phyloP scores from a whole-genome alignment of 768 basidiomycete species.

The Russula sp. region DNA sequence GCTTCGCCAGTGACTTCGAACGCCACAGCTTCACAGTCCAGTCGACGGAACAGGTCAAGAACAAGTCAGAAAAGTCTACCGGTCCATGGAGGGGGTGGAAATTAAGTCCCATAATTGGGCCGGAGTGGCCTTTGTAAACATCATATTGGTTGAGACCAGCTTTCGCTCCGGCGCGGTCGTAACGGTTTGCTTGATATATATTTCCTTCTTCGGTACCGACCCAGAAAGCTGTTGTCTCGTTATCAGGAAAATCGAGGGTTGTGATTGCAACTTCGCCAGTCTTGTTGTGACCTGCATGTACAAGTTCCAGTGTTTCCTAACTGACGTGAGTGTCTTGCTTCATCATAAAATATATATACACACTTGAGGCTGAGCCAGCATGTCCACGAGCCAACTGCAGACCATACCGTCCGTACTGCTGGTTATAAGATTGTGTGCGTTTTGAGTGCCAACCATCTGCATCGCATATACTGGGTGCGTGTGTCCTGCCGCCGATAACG shows the following conservation, averaged over 20 bases:
- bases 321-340: conserved; percentile 4
- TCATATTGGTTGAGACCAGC: conserved; percentile 93
- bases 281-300: conserved; percentile 90
- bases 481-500: conserved; percentile 92
- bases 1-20: conserved; percentile 71
- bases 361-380: conserved; percentile 97
- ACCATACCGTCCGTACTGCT: conserved; percentile 96
- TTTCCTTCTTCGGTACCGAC: conserved; percentile 98
- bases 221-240: conserved; percentile 96
- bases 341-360: conserved; percentile 10
- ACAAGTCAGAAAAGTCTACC: conserved; percentile 94
- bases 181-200: conserved; percentile 93
- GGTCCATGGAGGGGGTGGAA: conserved; percentile 92
- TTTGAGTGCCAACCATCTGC: conserved; percentile 98
- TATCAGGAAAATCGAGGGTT: conserved; percentile 88
- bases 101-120: conserved; percentile 90
- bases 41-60: conserved; percentile 89
- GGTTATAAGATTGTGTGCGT: conserved; percentile 95
- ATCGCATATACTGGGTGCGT: conserved; percentile 99
- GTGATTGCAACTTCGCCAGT: conserved; percentile 97
- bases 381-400: conserved; percentile 97
- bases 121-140: conserved; percentile 88
- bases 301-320: conserved; percentile 90
- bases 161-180: conserved; percentile 95
- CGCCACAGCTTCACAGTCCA: conserved; percentile 99